Conservation (phyloP, 2,329 filamentous ascomycete species). For the Penicillium sumatraense region DNA sequence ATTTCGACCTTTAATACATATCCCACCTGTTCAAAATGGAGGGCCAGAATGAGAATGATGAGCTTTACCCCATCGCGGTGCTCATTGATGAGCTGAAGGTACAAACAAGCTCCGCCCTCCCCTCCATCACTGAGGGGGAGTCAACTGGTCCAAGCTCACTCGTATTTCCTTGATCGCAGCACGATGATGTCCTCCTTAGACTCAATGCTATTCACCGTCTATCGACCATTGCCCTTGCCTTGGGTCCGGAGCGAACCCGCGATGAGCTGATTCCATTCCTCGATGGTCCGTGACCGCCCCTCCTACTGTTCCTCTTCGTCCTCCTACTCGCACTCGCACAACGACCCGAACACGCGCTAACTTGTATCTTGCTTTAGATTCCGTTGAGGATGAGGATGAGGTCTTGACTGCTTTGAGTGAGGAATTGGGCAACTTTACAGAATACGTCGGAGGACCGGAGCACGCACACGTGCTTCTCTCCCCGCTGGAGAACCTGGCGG, state of each 20-base stretch:
- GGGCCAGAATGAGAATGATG: constrained; percentile 88
- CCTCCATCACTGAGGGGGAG: constrained; percentile 5
- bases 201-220: constrained; percentile 98
- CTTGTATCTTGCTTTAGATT: constrained; percentile 66
- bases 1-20: constrained; percentile 28
- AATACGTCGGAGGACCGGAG: constrained; percentile 94
- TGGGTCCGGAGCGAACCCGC: constrained; percentile 93
- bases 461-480: constrained; percentile 95
- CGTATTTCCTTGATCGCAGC: constrained; percentile 58
- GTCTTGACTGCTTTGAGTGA: constrained; percentile 96
- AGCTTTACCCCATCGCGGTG: constrained; percentile 99
- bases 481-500: constrained; percentile 94
- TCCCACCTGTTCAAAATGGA: constrained; percentile 71
- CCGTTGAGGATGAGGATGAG: constrained; percentile 98
- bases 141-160: constrained; percentile 18
- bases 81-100: constrained; percentile 99
- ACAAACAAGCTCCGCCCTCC: constrained; percentile 33
- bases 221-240: constrained; percentile 94
- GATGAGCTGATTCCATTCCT: constrained; percentile 99
- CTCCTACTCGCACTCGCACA: no score
- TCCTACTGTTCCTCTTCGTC: no score
- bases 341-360: constrained; percentile 26
- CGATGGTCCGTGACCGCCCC: constrained; percentile 72
- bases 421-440: constrained; percentile 93
- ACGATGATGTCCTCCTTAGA: constrained; percentile 96